Evolutionary conservation across 83 land plant genomes (phyloP).

Genomic region (Thuja plicata): DNA sequence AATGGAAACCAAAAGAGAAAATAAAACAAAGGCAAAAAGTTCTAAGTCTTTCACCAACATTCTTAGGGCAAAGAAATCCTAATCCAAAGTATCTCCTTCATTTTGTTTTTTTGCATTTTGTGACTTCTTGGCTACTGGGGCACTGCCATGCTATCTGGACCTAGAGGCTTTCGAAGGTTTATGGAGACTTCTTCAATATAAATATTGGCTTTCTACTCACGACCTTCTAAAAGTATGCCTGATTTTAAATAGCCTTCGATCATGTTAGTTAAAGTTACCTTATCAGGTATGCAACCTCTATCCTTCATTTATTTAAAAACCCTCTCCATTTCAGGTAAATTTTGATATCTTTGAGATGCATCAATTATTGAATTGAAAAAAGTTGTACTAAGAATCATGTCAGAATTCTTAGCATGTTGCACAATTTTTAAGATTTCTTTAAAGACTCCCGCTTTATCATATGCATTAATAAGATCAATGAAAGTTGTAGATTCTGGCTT

Average conservation of each 20-base stretch:
- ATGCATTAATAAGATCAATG: conserved; percentile 82
- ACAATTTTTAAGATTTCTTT: conserved; percentile 63
- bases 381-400: conserved; percentile 63
- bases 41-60: too few relatives aligned
- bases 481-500: conserved; percentile 76
- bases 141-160: too few relatives aligned
- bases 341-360: conserved; percentile 71
- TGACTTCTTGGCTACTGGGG: too few relatives aligned
- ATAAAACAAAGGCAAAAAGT: too few relatives aligned
- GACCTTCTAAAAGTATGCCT: too few relatives aligned
- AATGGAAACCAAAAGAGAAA: too few relatives aligned
- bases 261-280: conserved; percentile 35
- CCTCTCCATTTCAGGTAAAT: conserved; percentile 78
- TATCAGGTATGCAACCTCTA: conserved; percentile 31
- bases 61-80: too few relatives aligned
- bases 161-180: too few relatives aligned
- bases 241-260: conserved; percentile 51
- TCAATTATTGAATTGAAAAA: conserved; percentile 79
- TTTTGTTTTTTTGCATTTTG: too few relatives aligned
- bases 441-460: conserved; percentile 68
- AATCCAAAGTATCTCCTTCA: too few relatives aligned
- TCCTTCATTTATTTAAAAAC: conserved; percentile 73
- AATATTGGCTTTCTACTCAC: too few relatives aligned
- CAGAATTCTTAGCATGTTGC: conserved; percentile 57
- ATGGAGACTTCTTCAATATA: too few relatives aligned